Evolutionary conservation across 768 basidiomycete genomes (phyloP), one percentile per base, ranked within the genome.

Genomic region (Wakefieldia striispora): DNA sequence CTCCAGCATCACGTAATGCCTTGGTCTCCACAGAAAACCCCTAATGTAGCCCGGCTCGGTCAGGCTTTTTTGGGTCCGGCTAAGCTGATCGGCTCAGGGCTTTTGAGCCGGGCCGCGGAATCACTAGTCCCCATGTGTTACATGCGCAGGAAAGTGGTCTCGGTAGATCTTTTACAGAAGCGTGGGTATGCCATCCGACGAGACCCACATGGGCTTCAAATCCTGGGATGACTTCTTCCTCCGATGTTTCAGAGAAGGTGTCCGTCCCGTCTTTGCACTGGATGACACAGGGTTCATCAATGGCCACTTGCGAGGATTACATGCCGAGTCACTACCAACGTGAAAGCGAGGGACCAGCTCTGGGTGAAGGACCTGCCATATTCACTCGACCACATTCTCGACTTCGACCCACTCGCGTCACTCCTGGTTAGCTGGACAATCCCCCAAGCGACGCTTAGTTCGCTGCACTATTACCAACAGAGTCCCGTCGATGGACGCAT

Each of bases 351-450:
- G 5, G 79, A 81, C 48, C 55, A 60, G 33, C 83, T 85, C 64
- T 85, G 81, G 82, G 56, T 83, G 63, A 85, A 86, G 58, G 78
- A 73, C 0, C 69, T 83, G 56, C 75, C 77, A 0, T 86, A 85
- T 62, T 84, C 82, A 3, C 76, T 84, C 39, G 31, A 60, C 8
- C 73, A 83, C 56, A 80, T 84, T 67, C 75, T 84, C 27, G 61
- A 72, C 40, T 59, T 70, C 35, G 73, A 81, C 51, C 56, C 69
- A 0, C 59, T 64, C 47, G 64, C 74, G 0, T 49, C 69, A 2
- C 60, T 71, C 17, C 80, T 82, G 53, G 68, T 73, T 6, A 79
- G 77, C 13, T 82, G 76, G 12, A 75, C 75, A 0, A 60, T 79
- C 33, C 75, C 74, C 62, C 83, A 85, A 56, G 81, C 76, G 0